Base-by-base conservation (phyloP, 2,329 filamentous ascomycete species). In the Xylariaceae sp. region DNA sequence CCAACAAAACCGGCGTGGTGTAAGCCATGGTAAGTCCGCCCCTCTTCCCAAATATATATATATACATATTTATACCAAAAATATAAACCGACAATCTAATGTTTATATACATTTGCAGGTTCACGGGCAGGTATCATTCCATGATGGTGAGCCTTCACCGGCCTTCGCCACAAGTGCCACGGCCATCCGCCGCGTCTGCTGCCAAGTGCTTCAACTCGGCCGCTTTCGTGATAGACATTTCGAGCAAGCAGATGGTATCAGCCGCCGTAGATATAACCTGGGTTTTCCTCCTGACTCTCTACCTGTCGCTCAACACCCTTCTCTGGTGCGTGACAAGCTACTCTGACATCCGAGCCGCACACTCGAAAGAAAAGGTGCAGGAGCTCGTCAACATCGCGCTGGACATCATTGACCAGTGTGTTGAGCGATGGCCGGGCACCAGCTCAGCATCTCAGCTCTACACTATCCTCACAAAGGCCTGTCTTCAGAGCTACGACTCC, bases 391-490 rank as follows among this genome's bases (percentile, higher is more conserved):
- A 85, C 47, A 80, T 85, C 26, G 88, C 89, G 0, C 75, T 96
- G 55, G 86, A 91, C 50, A 87, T 88, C 3, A 86, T 97, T 57
- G 80, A 86, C 55, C 82, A 87, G 54, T 91, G 89, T 54, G 87
- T 88, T 0, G 88, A 92, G 65, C 81, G 91, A 57, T 97, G 94
- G 94, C 94, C 94, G 0, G 94, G 92, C 8, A 91, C 92, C 1
- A 81, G 85, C 40, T 88, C 90, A 12, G 91, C 91, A 2, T 84
- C 89, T 7, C 84, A 94, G 63, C 80, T 97, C 9, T 97, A 96
- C 67, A 79, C 81, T n/a, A 91, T 89, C 60, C 83, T 99, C 48
- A 86, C 92, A 47, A 83, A 81, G 55, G 91, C 91, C 9, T 95
- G 91, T 65, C 76, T 97, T 65, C 91, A 89, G 68, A 91, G 90